Base-by-base conservation (phyloP, 441 rosid genomes). In the Populus hybrid region DNA sequence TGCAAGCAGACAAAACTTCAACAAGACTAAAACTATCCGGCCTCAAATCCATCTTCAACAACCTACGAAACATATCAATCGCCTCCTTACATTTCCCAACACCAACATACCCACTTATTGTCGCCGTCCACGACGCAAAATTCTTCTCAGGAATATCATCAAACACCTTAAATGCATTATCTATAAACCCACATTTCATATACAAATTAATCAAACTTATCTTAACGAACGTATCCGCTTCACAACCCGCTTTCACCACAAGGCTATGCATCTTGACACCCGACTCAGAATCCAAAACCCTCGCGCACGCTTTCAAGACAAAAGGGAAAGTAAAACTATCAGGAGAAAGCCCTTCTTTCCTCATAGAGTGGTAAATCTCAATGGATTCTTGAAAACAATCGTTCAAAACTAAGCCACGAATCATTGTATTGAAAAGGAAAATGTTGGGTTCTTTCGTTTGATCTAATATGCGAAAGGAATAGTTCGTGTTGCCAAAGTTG, bases 21-120 rank as follows among this genome's bases (percentile, higher is more conserved):
- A 90, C 89, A 21, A 91, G 71, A 46, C 83, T 82, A 69, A 85
- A 87, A 82, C 92, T 84, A 76, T 93, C 96, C 0, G 94, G 93
- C 75, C 74, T 90, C 84, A 87, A 79, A 50, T 89, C 93, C 80
- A 70, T 83, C 36, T 81, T 82, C 78, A 87, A 83, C 70, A 86
- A 64, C 81, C 70, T 76, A 18, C 79, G 71, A 40, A 89, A 89
- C 81, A 68, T 67, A 76, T 79, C 79, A 71, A 89, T 79, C 6
- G 89, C 89, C 42, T 89, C 90, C 76, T 74, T 77, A 28, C 70
- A 80, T 70, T 70, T 79, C 7, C 86, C 86, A 11, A 64, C 75
- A 71, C 81, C 82, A 16, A 86, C 78, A 72, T 74, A 84, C 16
- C 89, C 89, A 74, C 79, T 80, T 59, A 89, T 82, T 38, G 84